A percentile compares a stretch with the other conserved stretches of the same genome.
Evolutionary conservation across 805 yeast genomes (phyloP).

Genomic region (Yamadazyma sp.): DNA sequence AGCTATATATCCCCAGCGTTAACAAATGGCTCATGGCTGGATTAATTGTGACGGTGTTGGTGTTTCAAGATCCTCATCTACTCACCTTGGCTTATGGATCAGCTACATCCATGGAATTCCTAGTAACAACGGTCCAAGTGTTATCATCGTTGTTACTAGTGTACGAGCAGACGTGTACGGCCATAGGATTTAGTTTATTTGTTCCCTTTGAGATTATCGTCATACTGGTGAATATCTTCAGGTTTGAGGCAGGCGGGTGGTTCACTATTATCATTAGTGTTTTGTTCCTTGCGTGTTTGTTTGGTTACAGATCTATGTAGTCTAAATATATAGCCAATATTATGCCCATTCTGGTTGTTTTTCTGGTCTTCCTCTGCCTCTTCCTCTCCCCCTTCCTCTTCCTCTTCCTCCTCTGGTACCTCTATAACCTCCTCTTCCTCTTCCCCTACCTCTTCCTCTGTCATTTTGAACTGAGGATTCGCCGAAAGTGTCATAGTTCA

Average conservation of each 20-base stretch:
- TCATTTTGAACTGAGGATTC: slow-evolving; percentile 55
- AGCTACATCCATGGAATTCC: slow-evolving; percentile 55
- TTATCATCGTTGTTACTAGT: slow-evolving; percentile 46
- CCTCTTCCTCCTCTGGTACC: slow-evolving; percentile 22
- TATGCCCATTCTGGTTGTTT: slow-evolving; percentile 35
- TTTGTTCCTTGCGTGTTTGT: slow-evolving; percentile 26
- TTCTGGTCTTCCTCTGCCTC: slow-evolving; percentile 21
- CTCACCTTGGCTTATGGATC: slow-evolving; percentile 63
- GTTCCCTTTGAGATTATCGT: slow-evolving; percentile 48
- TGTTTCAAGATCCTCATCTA: slow-evolving; percentile 47
- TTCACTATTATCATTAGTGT: slow-evolving; percentile 51
- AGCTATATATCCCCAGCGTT: slow-evolving; percentile 52
- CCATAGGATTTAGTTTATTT: slow-evolving; percentile 38
- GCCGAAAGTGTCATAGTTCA: slow-evolving; percentile 85
- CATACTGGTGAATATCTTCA: slow-evolving; percentile 49
- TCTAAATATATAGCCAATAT: background rate
- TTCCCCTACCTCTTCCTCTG: slow-evolving; percentile 31
- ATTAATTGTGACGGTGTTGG: slow-evolving; percentile 51
- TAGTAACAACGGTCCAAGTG: slow-evolving; percentile 50
- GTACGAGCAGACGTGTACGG: slow-evolving; percentile 34
- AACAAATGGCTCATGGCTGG: slow-evolving; percentile 53
- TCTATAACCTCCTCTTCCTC: slow-evolving; percentile 18
- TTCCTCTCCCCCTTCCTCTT: slow-evolving; percentile 21
- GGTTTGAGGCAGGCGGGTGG: slow-evolving; percentile 63
- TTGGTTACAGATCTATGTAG: background rate